Percentiles rank a stretch among this genome's conserved stretches.
phyloP scores from a whole-genome alignment of 2,329 filamentous ascomycete species.

The Purpureocillium takamizusanense region DNA sequence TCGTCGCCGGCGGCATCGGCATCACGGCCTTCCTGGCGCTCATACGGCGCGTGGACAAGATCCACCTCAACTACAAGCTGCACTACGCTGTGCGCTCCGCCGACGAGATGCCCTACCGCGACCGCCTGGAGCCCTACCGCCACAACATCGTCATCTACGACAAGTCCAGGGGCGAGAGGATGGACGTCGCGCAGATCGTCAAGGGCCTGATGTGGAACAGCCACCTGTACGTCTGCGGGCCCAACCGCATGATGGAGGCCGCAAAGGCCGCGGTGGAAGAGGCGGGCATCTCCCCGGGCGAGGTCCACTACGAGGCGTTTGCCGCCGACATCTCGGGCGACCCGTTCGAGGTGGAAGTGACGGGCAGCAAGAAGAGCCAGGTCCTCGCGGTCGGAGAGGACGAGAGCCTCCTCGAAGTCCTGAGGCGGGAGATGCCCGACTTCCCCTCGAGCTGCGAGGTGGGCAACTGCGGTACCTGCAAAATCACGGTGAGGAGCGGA shows the following conservation, averaged over 20 bases:
- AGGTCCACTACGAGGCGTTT: slow-evolving; percentile 55
- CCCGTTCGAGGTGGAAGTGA: slow-evolving; percentile 48
- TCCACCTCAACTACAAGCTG: slow-evolving; percentile 41
- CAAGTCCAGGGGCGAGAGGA: slow-evolving; percentile 36
- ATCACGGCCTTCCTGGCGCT: slow-evolving; percentile 55
- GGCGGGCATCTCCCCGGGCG: slow-evolving; percentile 34
- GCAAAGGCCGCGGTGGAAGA: slow-evolving; percentile 29
- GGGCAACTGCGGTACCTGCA: slow-evolving; percentile 46
- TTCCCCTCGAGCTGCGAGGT: slow-evolving; percentile 42
- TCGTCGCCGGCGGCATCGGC: slow-evolving; percentile 56
- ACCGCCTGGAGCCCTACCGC: slow-evolving; percentile 32
- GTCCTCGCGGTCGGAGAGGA: slow-evolving; percentile 36
- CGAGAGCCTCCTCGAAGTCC: slow-evolving; percentile 39
- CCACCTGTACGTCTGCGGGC: slow-evolving; percentile 54
- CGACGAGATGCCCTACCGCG: slow-evolving; percentile 45
- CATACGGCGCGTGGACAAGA: slow-evolving; percentile 28
- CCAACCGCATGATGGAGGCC: slow-evolving; percentile 45
- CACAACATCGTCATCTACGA: slow-evolving; percentile 42
- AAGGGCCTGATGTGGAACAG: slow-evolving; percentile 39
- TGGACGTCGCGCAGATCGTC: slow-evolving; percentile 45
- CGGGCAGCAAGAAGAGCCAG: slow-evolving; percentile 23
- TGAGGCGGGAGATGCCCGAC: slow-evolving; percentile 31
- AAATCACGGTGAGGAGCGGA: slow-evolving; percentile 30
- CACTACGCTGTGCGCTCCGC: slow-evolving; percentile 49
- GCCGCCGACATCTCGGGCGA: slow-evolving; percentile 43